A percentile compares a stretch with the other conserved stretches of the same genome.
Conservation (phyloP, 192 early-diverging fungal genomes). For the Jimgerdemannia flammicorona region DNA sequence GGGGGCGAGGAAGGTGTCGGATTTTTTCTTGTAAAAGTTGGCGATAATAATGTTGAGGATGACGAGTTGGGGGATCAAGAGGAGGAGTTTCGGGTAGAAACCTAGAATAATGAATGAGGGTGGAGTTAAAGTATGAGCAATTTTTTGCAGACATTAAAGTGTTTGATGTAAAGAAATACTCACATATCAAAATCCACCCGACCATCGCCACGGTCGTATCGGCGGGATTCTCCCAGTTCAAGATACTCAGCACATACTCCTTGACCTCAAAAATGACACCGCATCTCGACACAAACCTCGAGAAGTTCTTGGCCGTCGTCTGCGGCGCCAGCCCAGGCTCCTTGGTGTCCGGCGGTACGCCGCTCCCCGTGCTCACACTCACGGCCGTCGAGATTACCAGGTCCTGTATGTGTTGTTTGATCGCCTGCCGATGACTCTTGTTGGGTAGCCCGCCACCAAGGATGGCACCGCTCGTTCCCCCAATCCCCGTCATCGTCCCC, state of each 20-base stretch:
- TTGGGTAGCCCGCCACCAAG: conserved; percentile 3
- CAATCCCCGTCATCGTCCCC: too few species aligned
- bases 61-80: conserved; percentile 47
- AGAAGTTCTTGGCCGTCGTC: conserved; percentile 65
- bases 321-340: conserved; percentile 59
- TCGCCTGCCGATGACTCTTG: conserved; percentile 16
- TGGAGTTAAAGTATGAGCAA: neutral
- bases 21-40: conserved; percentile 46
- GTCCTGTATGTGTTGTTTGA: conserved; percentile 30
- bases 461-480: too few species aligned
- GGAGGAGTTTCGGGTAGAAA: conserved; percentile 50
- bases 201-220: conserved; percentile 53
- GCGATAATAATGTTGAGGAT: conserved; percentile 47
- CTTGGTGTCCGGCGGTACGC: conserved; percentile 39
- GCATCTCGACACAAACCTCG: conserved; percentile 60
- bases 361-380: conserved; percentile 28
- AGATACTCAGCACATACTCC: conserved; percentile 54
- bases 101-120: conserved; percentile 43
- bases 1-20: conserved; percentile 20
- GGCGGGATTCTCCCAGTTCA: conserved; percentile 69
- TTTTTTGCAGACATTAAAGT: too few species aligned
- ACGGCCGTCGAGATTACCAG: conserved; percentile 45
- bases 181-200: conserved; percentile 51
- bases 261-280: conserved; percentile 61
- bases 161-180: conserved; percentile 6